These are phyloP conservation scores for Pulveroboletus ravenelii DNA, from an alignment of 768 basidiomycete species.

Conservation along the genomic window DNA sequence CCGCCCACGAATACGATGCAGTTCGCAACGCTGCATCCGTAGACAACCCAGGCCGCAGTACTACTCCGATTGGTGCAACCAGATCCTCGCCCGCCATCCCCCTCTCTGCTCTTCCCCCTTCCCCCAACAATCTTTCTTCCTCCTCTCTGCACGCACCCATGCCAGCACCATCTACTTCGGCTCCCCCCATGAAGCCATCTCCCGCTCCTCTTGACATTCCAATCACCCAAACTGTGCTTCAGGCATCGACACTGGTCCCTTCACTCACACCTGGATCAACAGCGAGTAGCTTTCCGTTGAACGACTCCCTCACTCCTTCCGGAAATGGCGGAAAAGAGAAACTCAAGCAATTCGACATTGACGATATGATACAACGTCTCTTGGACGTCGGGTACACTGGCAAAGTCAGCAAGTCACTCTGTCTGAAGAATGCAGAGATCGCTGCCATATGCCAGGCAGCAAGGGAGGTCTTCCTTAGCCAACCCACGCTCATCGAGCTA, in stretches of 20 bases:
- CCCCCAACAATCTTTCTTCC: slow-evolving; percentile 36
- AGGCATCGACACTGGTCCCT: slow-evolving; percentile 51
- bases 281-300: slow-evolving; percentile 35
- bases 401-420: slow-evolving; percentile 94
- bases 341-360: slow-evolving; percentile 78
- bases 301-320: slow-evolving; percentile 32
- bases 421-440: slow-evolving; percentile 95
- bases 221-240: slow-evolving; percentile 78
- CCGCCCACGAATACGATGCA: slow-evolving; percentile 33
- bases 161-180: slow-evolving; percentile 9
- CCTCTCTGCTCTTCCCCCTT: slow-evolving; percentile 37
- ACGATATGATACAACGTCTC: slow-evolving; percentile 96
- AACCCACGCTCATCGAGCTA: slow-evolving; percentile 95
- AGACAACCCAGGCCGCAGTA: slow-evolving; percentile 30
- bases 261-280: slow-evolving; percentile 51
- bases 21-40: slow-evolving; percentile 31
- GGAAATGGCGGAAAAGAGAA: slow-evolving; percentile 49
- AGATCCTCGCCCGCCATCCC: slow-evolving; percentile 27
- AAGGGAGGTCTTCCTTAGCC: slow-evolving; percentile 91
- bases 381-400: slow-evolving; percentile 96
- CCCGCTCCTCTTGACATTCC: slow-evolving; percentile 72
- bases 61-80: slow-evolving; percentile 39
- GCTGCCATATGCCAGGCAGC: slow-evolving; percentile 91
- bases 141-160: slow-evolving; percentile 33
- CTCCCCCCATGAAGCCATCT: slow-evolving; percentile 34